A percentile compares a stretch with the other conserved stretches of the same genome.
phyloP scores from a whole-genome alignment of 805 yeast genomes.

The Suhomyces vadensis region DNA sequence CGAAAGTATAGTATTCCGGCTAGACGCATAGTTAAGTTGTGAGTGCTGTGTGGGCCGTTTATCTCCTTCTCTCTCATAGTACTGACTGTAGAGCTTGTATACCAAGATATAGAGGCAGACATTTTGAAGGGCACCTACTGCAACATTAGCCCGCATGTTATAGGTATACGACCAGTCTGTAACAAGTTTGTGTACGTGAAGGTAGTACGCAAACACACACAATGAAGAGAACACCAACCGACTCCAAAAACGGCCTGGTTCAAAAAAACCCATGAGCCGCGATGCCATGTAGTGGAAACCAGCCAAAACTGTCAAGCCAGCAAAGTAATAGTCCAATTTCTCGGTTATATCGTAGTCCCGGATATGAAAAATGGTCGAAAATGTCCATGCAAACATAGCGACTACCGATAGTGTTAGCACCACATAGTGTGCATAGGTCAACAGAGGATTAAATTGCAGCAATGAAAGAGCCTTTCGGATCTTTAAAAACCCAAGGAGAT shows the following conservation, averaged over 20 bases:
- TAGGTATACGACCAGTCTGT: constrained; percentile 88
- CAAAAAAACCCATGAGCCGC: constrained; percentile 62
- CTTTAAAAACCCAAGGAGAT: constrained; percentile 19
- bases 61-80: constrained; percentile 19
- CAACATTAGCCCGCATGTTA: constrained; percentile 87
- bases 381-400: constrained; percentile 86
- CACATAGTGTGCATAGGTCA: constrained; percentile 22
- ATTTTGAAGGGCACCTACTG: constrained; percentile 77
- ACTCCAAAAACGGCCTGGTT: constrained; percentile 19
- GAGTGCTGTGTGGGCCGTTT: constrained; percentile 1
- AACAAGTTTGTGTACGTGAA: constrained; percentile 66
- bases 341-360: constrained; percentile 82
- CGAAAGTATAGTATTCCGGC: constrained; percentile 24
- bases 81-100: constrained; percentile 32
- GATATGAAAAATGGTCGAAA: constrained; percentile 83
- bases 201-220: constrained; percentile 53
- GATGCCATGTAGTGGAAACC: constrained; percentile 72
- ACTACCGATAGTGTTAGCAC: constrained; percentile 53
- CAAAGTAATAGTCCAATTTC: constrained; percentile 85
- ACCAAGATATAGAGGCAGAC: constrained; percentile 28
- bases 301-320: constrained; percentile 81
- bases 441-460: neutral
- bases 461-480: constrained; percentile 5
- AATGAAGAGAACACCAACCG: constrained; percentile 38
- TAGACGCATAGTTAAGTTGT: constrained; percentile 31